Percentiles rank a stretch among this genome's conserved stretches.
These are phyloP conservation scores for Ganoderma boninense DNA, from an alignment of 1,284 basidiomycete genomes.

Conservation along the genomic window DNA sequence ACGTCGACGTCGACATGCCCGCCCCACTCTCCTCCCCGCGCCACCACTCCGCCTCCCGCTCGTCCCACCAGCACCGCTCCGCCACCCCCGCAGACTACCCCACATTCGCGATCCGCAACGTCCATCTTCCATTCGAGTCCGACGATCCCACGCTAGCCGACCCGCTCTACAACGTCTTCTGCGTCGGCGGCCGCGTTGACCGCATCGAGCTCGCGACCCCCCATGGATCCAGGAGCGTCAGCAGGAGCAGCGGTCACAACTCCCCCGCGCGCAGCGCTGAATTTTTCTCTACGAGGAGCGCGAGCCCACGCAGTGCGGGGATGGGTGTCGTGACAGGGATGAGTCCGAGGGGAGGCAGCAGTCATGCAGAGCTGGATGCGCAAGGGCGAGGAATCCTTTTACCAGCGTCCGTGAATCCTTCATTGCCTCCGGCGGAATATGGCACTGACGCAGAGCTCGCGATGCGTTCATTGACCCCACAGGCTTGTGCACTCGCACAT, in stretches of 20 bases:
- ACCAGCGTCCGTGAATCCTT: slow-evolving; percentile 54
- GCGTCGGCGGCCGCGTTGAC: slow-evolving; percentile 34
- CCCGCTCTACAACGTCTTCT: slow-evolving; percentile 39
- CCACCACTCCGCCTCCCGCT: slow-evolving; percentile 2
- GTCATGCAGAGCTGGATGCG: slow-evolving; percentile 47
- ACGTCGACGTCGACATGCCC: slow-evolving; percentile 33
- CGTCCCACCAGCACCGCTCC: slow-evolving; percentile 11
- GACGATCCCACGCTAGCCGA: slow-evolving; percentile 28
- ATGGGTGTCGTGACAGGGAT: background rate
- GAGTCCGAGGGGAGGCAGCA: slow-evolving; percentile 10
- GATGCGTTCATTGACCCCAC: slow-evolving; percentile 10
- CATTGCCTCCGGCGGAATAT: slow-evolving; percentile 15
- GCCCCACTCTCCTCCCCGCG: slow-evolving; percentile 14
- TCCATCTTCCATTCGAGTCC: slow-evolving; percentile 34
- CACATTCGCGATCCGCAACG: slow-evolving; percentile 37
- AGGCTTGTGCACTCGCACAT: slow-evolving; percentile 72
- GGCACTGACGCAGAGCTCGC: slow-evolving; percentile 15
- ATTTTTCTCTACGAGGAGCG: slow-evolving; percentile 14
- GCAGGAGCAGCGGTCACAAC: slow-evolving; percentile 25
- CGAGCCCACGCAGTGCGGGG: background rate
- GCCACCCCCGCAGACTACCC: slow-evolving; percentile 20
- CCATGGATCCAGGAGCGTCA: slow-evolving; percentile 23
- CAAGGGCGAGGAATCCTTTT: slow-evolving; percentile 54
- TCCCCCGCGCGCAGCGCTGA: slow-evolving; percentile 27
- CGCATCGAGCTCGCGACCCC: slow-evolving; percentile 29